Base-by-base conservation (phyloP, 441 rosid species). In the Pelargonium citronellum region DNA sequence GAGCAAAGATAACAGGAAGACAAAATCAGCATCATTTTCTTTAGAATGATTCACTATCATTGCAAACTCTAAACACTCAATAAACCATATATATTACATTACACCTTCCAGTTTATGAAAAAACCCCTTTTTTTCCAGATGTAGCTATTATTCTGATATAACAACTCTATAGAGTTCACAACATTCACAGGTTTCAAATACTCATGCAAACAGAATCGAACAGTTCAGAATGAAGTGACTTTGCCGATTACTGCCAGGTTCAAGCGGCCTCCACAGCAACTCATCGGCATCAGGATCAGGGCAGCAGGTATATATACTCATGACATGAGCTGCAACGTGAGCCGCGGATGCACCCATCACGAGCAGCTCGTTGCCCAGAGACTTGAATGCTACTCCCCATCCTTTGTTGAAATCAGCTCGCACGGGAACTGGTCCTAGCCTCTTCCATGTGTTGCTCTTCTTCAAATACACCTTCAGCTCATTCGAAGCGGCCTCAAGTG, bases 381-480 rank as follows among this genome's bases (percentile, higher is more conserved):
- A 89, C 86, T 88, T 92, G 82, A 92, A 92, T 3, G 98, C 98
- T 13, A 93, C 89, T 0, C 96, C 97, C 98, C 97, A 93, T 67
- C 98, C 98, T 74, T 73, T 78, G 69, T 75, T 78, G 65, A 82
- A 77, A 78, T 84, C 91, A 2, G 97, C 97, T 67, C 91, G 77
- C 51, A 92, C 92, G 0, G 98, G 98, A 8, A 87, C 97, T 6
- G 68, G 72, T 61, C 97, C 98, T 49, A 91, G 71, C 37, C 81
- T 86, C 80, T 81, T 91, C 98, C 98, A 91, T 43, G 78, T 75
- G 65, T 77, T 82, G 86, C 61, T 75, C 19, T 55, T 69, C 79
- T 85, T 82, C 61, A 84, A 51, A 74, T 90, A 79, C 53, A 87
- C 79, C 76, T 84, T 81, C 44, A 93, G 84, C 78, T 87, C 87